phyloP scores from a whole-genome alignment of 2,329 filamentous ascomycete species.

The Fusarium udum region DNA sequence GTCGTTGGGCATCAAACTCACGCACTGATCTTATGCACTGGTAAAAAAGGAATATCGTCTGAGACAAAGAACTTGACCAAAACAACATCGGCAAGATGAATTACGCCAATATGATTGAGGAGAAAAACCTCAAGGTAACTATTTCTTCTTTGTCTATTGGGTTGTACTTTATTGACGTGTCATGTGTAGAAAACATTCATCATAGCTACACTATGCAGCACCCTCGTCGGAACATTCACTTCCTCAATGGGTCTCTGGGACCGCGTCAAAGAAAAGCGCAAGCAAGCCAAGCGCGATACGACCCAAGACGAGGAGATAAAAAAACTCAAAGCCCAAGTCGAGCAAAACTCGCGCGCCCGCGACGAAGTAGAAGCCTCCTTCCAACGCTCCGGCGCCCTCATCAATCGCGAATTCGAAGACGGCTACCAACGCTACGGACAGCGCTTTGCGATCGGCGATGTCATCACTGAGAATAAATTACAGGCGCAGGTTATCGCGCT shows the following conservation, averaged over 20 bases:
- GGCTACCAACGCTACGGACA: constrained; percentile 36
- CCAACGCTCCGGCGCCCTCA: constrained; percentile 35
- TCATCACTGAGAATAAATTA: constrained; percentile 39
- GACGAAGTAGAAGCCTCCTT: constrained; percentile 37
- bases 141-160: rapidly evolving
- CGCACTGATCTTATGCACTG: background rate
- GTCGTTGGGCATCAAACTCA: constrained; percentile 21
- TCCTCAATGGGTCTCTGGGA: constrained; percentile 43
- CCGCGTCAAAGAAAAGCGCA: constrained; percentile 38
- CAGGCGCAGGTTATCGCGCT: constrained; percentile 41
- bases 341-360: constrained; percentile 9
- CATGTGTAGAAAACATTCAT: constrained; percentile 38
- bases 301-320: constrained; percentile 42
- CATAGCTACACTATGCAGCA: constrained; percentile 40
- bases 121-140: constrained; percentile 37
- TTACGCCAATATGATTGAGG: constrained; percentile 40
- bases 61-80: background rate
- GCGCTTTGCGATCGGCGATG: constrained; percentile 38
- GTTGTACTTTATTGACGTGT: rapidly evolving
- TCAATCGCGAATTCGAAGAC: constrained; percentile 40
- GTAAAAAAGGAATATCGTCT: background rate
- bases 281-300: constrained; percentile 36
- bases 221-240: constrained; percentile 41
- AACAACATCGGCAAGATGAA: constrained; percentile 27
- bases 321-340: constrained; percentile 36